Percentiles rank a stretch among this genome's conserved stretches.
Conservation (phyloP, 148 eudicot genomes). For the Pouteria glomerata region DNA sequence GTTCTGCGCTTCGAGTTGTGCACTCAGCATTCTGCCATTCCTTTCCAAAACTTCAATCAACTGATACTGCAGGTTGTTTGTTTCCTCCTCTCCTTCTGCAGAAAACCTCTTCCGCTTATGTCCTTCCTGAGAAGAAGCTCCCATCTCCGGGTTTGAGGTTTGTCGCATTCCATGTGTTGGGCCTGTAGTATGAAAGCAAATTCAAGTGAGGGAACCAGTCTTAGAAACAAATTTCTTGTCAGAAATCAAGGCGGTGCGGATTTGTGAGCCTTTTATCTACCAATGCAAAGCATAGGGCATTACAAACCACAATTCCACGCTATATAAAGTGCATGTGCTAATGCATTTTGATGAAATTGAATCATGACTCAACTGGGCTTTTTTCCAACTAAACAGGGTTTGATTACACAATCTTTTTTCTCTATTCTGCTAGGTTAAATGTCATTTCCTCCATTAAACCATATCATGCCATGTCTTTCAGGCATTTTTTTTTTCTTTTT, state of each 20-base stretch:
- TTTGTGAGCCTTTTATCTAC: neutral
- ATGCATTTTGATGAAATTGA: too few relatives aligned
- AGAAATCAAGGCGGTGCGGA: neutral
- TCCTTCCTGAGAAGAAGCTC: conserved; percentile 42
- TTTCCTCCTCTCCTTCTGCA: conserved; percentile 35
- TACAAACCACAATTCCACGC: neutral
- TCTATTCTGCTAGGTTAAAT: too few relatives aligned
- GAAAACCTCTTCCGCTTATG: conserved; percentile 51
- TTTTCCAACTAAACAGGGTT: too few relatives aligned
- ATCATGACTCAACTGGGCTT: too few relatives aligned
- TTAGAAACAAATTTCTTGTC: neutral
- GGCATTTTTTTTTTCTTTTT: neutral
- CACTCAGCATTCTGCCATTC: conserved; percentile 54
- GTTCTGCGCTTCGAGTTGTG: conserved; percentile 79
- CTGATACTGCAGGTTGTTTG: conserved; percentile 27
- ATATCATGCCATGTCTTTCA: too few relatives aligned
- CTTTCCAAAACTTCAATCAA: conserved; percentile 61
- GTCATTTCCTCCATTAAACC: too few relatives aligned
- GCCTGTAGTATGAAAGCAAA: conserved; percentile 28
- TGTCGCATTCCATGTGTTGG: conserved; percentile 32
- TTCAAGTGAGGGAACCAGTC: neutral
- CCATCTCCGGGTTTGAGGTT: conserved; percentile 31
- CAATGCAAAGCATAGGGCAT: neutral
- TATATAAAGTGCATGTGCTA: neutral
- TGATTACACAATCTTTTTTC: too few relatives aligned